Conservation (phyloP, 495 filamentous ascomycete species). For the Darksidea phi region DNA sequence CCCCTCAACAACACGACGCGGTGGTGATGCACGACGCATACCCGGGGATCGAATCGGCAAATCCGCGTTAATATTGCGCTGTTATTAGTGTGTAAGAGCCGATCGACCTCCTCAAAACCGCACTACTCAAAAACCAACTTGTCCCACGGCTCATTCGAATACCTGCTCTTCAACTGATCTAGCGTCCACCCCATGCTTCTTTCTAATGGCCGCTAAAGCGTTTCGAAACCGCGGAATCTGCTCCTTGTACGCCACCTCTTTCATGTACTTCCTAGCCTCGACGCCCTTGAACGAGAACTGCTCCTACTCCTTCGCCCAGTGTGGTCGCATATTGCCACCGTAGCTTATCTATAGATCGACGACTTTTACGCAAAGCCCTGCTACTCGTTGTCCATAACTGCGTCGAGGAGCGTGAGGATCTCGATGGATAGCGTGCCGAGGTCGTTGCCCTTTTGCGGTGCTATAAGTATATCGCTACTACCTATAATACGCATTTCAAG, state of each 20-base stretch:
- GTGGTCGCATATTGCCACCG: slow-evolving; percentile 49
- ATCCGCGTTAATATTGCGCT: too few relatives aligned
- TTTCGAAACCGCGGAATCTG: slow-evolving; percentile 47
- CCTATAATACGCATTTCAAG: slow-evolving; percentile 57
- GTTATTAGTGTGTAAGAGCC: too few relatives aligned
- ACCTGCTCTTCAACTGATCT: slow-evolving; percentile 45
- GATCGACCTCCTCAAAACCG: too few relatives aligned
- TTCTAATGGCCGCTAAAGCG: slow-evolving; percentile 47
- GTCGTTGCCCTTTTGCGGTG: slow-evolving; percentile 51
- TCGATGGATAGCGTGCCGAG: slow-evolving; percentile 54
- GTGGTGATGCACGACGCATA: too few relatives aligned
- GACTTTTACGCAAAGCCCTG: slow-evolving; percentile 48
- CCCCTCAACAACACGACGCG: too few relatives aligned
- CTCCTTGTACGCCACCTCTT: slow-evolving; percentile 48
- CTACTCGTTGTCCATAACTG: slow-evolving; percentile 49
- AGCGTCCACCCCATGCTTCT: slow-evolving; percentile 50
- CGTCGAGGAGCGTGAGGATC: slow-evolving; percentile 48
- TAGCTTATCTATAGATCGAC: slow-evolving; percentile 51
- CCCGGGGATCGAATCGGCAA: too few relatives aligned
- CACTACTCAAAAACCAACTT: slow-evolving; percentile 35
- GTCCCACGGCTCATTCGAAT: slow-evolving; percentile 50
- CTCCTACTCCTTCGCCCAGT: slow-evolving; percentile 59
- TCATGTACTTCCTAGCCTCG: slow-evolving; percentile 45
- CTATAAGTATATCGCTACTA: slow-evolving; percentile 52
- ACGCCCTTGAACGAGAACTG: slow-evolving; percentile 36